phyloP scores from a whole-genome alignment of 257 asterid species.

The Solanum paucissectum region DNA sequence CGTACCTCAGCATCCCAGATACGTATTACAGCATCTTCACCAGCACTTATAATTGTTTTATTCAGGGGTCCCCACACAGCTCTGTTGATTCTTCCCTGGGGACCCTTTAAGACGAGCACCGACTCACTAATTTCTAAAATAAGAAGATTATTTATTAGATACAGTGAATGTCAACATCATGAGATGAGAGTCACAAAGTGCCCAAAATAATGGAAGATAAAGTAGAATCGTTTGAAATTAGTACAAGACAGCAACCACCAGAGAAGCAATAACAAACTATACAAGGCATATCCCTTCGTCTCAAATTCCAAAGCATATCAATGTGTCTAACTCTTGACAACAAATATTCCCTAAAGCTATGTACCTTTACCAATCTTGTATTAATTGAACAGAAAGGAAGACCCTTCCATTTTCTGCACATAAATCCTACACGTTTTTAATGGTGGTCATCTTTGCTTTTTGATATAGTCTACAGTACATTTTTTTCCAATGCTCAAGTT shows the following conservation, averaged over 20 bases:
- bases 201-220: not conserved
- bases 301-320: not conserved
- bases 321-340: not conserved
- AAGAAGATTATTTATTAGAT: not conserved
- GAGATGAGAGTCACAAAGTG: not conserved
- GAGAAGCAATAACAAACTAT: not conserved
- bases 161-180: not conserved
- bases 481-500: not conserved
- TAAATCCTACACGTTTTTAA: not conserved
- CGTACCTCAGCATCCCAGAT: conserved; percentile 88
- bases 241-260: not conserved
- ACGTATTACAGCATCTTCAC: conserved; percentile 78
- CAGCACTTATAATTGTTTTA: conserved; percentile 71
- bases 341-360: not conserved
- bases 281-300: not conserved
- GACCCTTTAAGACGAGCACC: conserved; percentile 53
- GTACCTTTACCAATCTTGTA: not conserved
- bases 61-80: conserved; percentile 98
- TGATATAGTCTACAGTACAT: not conserved
- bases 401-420: not conserved
- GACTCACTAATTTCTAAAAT: conserved; percentile 65
- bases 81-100: conserved; percentile 80
- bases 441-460: not conserved
- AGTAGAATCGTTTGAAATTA: not conserved
- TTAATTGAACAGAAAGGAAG: not conserved